Percentiles rank a stretch among this genome's conserved stretches.
phyloP scores from a whole-genome alignment of 2,329 filamentous ascomycete species.

The Onygenales sp. region DNA sequence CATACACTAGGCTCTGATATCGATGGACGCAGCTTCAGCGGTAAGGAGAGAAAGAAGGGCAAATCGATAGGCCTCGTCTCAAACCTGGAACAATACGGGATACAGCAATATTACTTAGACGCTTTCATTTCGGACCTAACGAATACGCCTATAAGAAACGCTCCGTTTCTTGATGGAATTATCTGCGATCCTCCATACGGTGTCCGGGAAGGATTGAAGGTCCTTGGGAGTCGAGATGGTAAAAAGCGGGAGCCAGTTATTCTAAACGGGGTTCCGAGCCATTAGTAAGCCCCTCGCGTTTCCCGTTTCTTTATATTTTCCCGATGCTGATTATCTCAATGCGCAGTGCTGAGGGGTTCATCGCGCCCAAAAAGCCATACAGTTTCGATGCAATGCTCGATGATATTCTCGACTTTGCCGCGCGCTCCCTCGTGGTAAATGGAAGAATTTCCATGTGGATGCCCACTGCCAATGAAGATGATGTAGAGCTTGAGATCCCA shows the following conservation, averaged over 20 bases:
- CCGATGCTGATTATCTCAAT: background rate
- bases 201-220: conserved; percentile 81
- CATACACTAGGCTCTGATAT: conserved; percentile 82
- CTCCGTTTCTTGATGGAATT: conserved; percentile 71
- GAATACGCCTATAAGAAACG: conserved; percentile 62
- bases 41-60: conserved; percentile 36
- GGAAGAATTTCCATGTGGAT: conserved; percentile 93
- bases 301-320: background rate
- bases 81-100: conserved; percentile 79
- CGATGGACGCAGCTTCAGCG: conserved; percentile 78
- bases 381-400: conserved; percentile 83
- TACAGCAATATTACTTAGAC: conserved; percentile 59
- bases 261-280: conserved; percentile 57
- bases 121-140: conserved; percentile 80
- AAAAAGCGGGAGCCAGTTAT: conserved; percentile 45
- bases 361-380: conserved; percentile 85
- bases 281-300: conserved; percentile 45
- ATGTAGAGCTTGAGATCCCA: conserved; percentile 67
- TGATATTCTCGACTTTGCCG: conserved; percentile 78
- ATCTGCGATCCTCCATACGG: conserved; percentile 95
- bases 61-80: conserved; percentile 40
- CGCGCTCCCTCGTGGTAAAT: conserved; percentile 62
- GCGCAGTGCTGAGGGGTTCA: conserved; percentile 53
- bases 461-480: conserved; percentile 76
- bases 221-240: conserved; percentile 66